A percentile compares a stretch with the other conserved stretches of the same genome.
Conservation (phyloP, 129 eudicot genomes). For the Flaveria trinervia region DNA sequence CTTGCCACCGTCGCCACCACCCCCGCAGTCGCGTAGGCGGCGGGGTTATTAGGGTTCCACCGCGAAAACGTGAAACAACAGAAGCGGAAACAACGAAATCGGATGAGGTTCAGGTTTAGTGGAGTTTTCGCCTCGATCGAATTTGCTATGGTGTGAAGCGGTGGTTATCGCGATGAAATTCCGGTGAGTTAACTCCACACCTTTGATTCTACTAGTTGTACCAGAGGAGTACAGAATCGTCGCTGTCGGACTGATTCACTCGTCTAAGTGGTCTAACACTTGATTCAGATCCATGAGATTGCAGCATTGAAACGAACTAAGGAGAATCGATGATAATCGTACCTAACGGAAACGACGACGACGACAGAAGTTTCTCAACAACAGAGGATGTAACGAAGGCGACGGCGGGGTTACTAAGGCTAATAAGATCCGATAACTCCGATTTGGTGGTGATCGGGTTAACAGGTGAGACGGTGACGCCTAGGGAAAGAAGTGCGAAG, state of each 20-base stretch:
- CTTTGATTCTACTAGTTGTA: slow-evolving; percentile 84
- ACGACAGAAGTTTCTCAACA: slow-evolving; percentile 43
- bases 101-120: too few species aligned
- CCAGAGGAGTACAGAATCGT: slow-evolving; percentile 86
- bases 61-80: too few species aligned
- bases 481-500: too few species aligned
- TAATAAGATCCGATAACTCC: too few species aligned
- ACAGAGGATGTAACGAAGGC: slow-evolving; percentile 55
- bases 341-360: slow-evolving; percentile 33
- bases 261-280: not conserved
- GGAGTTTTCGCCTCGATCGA: slow-evolving; percentile 5
- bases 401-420: slow-evolving; percentile 51
- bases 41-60: too few species aligned
- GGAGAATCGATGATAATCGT: slow-evolving; percentile 58
- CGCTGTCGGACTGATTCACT: slow-evolving; percentile 64
- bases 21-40: too few species aligned
- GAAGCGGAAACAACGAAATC: too few species aligned
- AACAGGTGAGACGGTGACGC: too few species aligned
- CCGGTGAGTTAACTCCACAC: slow-evolving; percentile 83
- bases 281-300: not conserved
- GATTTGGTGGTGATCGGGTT: too few species aligned
- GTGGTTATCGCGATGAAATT: slow-evolving; percentile 56
- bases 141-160: too few species aligned
- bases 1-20: too few species aligned
- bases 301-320: slow-evolving; percentile 49